Percentiles rank a stretch among this genome's conserved stretches.
Conservation (phyloP, 305 asterid species). For the Striga hermonthica region DNA sequence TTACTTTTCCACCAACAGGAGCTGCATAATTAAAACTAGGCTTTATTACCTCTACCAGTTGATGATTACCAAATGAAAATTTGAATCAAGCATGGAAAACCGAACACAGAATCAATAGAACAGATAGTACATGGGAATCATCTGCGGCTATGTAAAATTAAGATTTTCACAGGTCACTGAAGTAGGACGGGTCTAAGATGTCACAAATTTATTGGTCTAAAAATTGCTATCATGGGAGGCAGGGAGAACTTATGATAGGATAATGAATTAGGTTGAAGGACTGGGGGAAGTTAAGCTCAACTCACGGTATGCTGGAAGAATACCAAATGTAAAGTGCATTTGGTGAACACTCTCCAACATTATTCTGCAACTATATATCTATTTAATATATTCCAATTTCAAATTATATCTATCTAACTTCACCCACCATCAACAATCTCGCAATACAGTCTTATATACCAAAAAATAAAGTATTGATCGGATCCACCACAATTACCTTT, state of each 20-base stretch:
- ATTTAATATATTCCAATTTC: too few species aligned
- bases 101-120: background rate
- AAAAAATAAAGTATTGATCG: too few species aligned
- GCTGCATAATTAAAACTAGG: conserved; percentile 1
- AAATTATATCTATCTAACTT: too few species aligned
- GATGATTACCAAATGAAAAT: conserved; percentile 3
- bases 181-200: background rate
- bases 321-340: background rate
- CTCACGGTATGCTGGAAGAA: background rate
- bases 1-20: background rate
- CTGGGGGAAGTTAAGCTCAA: background rate
- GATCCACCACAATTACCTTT: too few species aligned
- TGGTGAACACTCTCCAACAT: too few species aligned
- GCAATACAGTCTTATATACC: too few species aligned
- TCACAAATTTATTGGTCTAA: background rate
- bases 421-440: too few species aligned
- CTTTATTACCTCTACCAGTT: conserved; percentile 7
- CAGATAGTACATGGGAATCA: conserved; percentile 1
- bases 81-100: background rate
- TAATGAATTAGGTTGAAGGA: background rate
- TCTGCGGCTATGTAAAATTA: background rate
- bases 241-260: too few species aligned
- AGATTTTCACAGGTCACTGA: background rate
- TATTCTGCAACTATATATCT: too few species aligned
- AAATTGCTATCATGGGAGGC: background rate